These are phyloP conservation scores for Tephrocybe sp. DNA, from an alignment of 768 basidiomycete genomes.

Conservation along the genomic window DNA sequence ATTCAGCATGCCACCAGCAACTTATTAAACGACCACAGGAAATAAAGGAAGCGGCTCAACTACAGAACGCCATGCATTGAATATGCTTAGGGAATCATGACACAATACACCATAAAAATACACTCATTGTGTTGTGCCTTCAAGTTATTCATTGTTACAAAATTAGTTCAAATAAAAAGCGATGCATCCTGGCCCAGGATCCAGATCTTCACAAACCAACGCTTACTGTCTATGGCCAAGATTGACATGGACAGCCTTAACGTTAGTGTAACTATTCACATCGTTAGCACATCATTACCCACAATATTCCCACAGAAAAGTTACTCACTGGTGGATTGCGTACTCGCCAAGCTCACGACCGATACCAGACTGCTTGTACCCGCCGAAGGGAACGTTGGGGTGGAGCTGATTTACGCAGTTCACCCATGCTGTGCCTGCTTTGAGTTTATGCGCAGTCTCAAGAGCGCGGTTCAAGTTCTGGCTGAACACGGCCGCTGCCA, in stretches of 20 bases:
- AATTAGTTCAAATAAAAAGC: too few species aligned
- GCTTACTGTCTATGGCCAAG: conserved; percentile 31
- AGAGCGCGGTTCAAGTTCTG: conserved; percentile 75
- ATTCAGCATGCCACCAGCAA: too few species aligned
- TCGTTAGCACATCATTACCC: neutral
- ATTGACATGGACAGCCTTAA: conserved; percentile 72
- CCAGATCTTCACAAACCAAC: neutral
- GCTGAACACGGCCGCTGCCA: conserved; percentile 86
- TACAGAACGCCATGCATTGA: too few species aligned
- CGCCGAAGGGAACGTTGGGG: conserved; percentile 73
- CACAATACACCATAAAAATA: too few species aligned
- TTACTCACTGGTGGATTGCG: conserved; percentile 55
- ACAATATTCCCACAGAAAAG: neutral
- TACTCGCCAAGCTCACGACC: conserved; percentile 82
- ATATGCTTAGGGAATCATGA: too few species aligned
- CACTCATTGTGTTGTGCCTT: too few species aligned
- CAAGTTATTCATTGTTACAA: too few species aligned
- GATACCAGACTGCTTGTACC: conserved; percentile 81
- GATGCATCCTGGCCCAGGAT: neutral
- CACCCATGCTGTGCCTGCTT: conserved; percentile 81
- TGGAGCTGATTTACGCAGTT: conserved; percentile 52
- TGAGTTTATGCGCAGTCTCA: conserved; percentile 65
- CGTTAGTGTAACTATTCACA: conserved; percentile 52
- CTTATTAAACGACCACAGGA: too few species aligned
- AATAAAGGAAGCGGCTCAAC: too few species aligned